phyloP scores from a whole-genome alignment of 129 eudicot species.

The Flaveria bidentis region DNA sequence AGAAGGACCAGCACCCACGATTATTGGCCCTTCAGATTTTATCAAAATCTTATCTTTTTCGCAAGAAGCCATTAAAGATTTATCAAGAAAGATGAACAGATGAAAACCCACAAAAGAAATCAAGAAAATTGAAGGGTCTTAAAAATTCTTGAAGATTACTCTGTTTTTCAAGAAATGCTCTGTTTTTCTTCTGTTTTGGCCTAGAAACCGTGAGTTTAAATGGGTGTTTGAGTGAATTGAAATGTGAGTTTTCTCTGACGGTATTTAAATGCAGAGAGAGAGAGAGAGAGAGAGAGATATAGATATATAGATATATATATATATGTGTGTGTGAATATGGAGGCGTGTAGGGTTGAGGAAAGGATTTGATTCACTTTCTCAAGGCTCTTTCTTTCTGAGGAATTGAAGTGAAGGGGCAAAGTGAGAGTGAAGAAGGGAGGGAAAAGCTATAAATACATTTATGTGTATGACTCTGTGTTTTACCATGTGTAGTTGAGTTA shows the following conservation, averaged over 20 bases:
- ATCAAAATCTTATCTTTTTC: constrained; percentile 37
- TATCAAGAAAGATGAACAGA: constrained; percentile 14
- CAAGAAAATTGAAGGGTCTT: constrained; percentile 19
- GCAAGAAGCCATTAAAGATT: constrained; percentile 50
- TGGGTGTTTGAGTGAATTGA: constrained; percentile 39
- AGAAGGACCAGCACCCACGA: constrained; percentile 93
- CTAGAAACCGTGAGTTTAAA: constrained; percentile 36
- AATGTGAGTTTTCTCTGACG: constrained; percentile 40
- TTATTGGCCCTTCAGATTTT: constrained; percentile 65
- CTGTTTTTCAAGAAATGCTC: constrained; percentile 28
- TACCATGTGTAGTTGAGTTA: constrained; percentile 28
- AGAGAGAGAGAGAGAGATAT: background rate
- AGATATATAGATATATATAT: too few relatives aligned
- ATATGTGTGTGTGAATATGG: constrained; percentile 24
- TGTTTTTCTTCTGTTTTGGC: constrained; percentile 15
- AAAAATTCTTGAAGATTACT: constrained; percentile 3
- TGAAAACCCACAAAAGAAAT: constrained; percentile 21
- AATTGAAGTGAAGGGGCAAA: constrained; percentile 30
- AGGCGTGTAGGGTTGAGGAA: constrained; percentile 87
- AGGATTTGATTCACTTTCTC: constrained; percentile 68
- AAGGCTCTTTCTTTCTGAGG: constrained; percentile 61
- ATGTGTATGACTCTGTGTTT: constrained; percentile 20
- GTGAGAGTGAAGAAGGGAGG: constrained; percentile 25
- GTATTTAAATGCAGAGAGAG: constrained; percentile 48
- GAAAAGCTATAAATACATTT: constrained; percentile 43